These are phyloP conservation scores for Yamadazyma philogaea DNA, from an alignment of 805 yeast species.

Conservation along the genomic window DNA sequence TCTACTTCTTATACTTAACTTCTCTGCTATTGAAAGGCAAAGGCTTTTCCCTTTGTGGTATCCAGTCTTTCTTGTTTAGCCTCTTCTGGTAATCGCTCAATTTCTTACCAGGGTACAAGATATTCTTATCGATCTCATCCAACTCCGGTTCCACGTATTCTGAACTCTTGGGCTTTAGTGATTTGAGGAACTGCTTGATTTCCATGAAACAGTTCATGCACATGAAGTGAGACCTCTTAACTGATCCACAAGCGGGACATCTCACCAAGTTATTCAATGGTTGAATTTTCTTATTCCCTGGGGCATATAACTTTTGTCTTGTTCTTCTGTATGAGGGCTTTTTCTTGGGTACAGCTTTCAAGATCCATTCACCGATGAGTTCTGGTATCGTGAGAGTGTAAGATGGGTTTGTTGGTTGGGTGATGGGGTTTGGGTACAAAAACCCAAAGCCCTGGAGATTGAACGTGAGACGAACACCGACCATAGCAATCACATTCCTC, in stretches of 20 bases:
- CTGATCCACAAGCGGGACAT: constrained; percentile 95
- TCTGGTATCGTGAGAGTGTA: constrained; percentile 7
- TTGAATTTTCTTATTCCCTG: constrained; percentile 77
- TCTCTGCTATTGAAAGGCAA: constrained; percentile 30
- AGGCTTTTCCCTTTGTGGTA: constrained; percentile 43
- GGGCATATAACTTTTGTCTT: constrained; percentile 78
- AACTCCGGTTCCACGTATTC: constrained; percentile 7
- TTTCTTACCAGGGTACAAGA: constrained; percentile 73
- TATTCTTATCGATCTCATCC: constrained; percentile 51
- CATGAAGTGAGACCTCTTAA: constrained; percentile 82
- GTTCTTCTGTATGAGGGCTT: constrained; percentile 84
- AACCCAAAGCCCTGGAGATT: constrained; percentile 4
- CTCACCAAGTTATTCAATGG: constrained; percentile 73
- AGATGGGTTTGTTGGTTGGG: background rate
- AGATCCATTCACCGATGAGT: constrained; percentile 52
- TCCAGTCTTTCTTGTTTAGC: constrained; percentile 41
- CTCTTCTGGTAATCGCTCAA: constrained; percentile 32
- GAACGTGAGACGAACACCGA: background rate
- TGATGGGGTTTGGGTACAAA: constrained; percentile 4
- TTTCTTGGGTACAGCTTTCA: constrained; percentile 91
- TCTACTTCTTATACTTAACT: constrained; percentile 17
- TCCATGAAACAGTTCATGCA: constrained; percentile 92
- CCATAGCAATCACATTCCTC: background rate
- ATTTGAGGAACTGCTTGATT: constrained; percentile 71
- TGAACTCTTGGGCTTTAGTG: constrained; percentile 28